Conservation (phyloP, 2,329 filamentous ascomycete species). For the Neurospora sp. region DNA sequence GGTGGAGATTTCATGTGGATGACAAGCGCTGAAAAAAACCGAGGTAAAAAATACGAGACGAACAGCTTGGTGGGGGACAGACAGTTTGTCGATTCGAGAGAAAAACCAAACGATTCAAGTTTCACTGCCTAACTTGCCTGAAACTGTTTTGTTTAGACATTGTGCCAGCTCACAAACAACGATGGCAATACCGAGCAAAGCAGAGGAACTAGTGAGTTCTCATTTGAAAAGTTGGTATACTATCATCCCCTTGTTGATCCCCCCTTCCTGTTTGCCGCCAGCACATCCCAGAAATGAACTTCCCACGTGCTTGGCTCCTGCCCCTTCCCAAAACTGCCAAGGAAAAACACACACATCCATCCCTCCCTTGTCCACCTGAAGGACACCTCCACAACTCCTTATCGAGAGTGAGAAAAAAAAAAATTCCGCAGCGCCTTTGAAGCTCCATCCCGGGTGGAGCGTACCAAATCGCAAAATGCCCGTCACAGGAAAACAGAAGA, state of each 20-base stretch:
- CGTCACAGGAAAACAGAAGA: background rate
- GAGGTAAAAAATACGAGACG: background rate
- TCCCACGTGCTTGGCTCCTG: background rate
- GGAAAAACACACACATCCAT: conserved; percentile 4
- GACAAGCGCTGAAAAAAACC: background rate
- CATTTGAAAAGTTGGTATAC: background rate
- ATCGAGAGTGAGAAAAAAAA: background rate
- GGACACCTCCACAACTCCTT: background rate
- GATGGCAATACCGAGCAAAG: background rate
- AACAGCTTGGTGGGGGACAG: background rate
- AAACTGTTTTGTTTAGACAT: background rate
- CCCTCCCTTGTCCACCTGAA: background rate
- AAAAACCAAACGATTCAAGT: background rate
- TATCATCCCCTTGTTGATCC: background rate
- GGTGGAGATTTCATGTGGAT: background rate
- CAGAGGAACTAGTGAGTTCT: background rate
- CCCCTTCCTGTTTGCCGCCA: background rate
- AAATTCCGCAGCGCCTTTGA: background rate
- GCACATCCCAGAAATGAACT: background rate
- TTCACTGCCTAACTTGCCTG: background rate
- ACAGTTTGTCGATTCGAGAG: background rate
- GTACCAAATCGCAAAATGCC: background rate
- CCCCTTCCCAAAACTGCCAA: background rate
- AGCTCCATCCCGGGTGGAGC: background rate
- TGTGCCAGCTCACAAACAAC: background rate